Conservation (phyloP, 805 yeast species). For the Monosporozyma servazzii region DNA sequence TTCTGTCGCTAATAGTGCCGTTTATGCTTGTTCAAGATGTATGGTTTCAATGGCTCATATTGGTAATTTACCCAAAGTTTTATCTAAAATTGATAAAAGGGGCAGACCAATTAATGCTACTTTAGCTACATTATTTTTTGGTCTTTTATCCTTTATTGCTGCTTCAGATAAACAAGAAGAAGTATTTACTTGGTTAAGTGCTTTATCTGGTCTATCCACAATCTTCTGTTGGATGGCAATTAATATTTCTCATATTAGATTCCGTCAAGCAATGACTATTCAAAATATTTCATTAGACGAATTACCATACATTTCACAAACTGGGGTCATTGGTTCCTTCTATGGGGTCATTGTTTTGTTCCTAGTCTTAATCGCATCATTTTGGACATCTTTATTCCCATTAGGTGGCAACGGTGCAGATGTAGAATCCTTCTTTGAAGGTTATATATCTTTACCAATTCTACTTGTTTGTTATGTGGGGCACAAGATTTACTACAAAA, state of each 20-base stretch:
- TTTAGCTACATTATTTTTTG: constrained; percentile 41
- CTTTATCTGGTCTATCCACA: constrained; percentile 44
- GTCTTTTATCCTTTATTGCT: constrained; percentile 49
- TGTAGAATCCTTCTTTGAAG: constrained; percentile 52
- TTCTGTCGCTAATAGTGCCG: constrained; percentile 67
- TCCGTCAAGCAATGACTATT: constrained; percentile 44
- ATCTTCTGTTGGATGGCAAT: constrained; percentile 49
- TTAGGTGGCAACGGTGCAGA: constrained; percentile 41
- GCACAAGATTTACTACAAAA: constrained; percentile 44
- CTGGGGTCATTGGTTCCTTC: constrained; percentile 54
- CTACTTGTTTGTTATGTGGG: constrained; percentile 48
- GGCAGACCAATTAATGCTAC: constrained; percentile 77
- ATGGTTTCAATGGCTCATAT: constrained; percentile 58
- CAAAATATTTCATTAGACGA: constrained; percentile 55
- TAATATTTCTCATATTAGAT: constrained; percentile 41
- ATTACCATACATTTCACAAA: constrained; percentile 51
- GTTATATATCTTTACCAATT: constrained; percentile 60
- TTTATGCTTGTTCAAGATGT: constrained; percentile 62
- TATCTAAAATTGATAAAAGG: constrained; percentile 61
- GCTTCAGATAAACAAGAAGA: constrained; percentile 37
- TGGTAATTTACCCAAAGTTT: constrained; percentile 50
- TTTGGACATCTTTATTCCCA: constrained; percentile 73
- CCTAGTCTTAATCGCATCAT: constrained; percentile 57
- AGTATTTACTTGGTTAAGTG: constrained; percentile 48
- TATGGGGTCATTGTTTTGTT: constrained; percentile 47